Base-by-base conservation (phyloP, 495 filamentous ascomycete genomes). In the Aspergillus leporis region DNA sequence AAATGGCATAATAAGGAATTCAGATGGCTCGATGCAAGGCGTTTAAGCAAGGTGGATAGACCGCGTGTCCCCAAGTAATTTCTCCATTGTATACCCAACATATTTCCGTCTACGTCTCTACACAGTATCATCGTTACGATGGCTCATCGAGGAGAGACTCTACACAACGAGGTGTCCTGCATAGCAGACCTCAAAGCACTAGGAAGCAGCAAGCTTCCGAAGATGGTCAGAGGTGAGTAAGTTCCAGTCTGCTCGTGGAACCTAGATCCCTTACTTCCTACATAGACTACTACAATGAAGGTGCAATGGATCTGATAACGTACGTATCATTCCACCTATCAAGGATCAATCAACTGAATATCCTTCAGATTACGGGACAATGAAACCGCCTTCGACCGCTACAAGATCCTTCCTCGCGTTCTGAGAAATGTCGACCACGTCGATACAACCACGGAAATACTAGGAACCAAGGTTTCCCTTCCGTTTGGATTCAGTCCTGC, bases 401-500 rank as follows among this genome's bases (percentile, higher is more conserved):
- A 85, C 57, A 78, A 74, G 32, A 74, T 87, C 38, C 73, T 80
- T 6, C 82, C 83, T 5, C 75, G 84, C 16, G 73, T 85, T n/a
- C 70, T 87, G 0, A 66, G 71, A 50, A 78, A 86, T 59, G 81
- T 85, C 25, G 76, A 74, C 19, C 67, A 70, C 0, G 64, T 82
- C 31, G 81, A 85, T 60, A 79, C 78, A 8, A 74, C 69, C 16
- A 79, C 76, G 0, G 68, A 68, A 9, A 68, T 85, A 6, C 78
- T 85, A 32, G 81, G 76, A 1, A 65, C 55, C n/a, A 69, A 69
- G 56, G 81, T 86, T 52, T 78, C 84, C 53, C 85, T 93, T 31
- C 91, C 91, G 16, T 91, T 94, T 71, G 93, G 94, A 66, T 88
- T 96, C 31, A 92, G 90, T 14, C 92, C 92, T 7, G 92, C 92